Evolutionary conservation across 1,284 basidiomycete genomes (phyloP).

Genomic region (Ustilago crameri): DNA sequence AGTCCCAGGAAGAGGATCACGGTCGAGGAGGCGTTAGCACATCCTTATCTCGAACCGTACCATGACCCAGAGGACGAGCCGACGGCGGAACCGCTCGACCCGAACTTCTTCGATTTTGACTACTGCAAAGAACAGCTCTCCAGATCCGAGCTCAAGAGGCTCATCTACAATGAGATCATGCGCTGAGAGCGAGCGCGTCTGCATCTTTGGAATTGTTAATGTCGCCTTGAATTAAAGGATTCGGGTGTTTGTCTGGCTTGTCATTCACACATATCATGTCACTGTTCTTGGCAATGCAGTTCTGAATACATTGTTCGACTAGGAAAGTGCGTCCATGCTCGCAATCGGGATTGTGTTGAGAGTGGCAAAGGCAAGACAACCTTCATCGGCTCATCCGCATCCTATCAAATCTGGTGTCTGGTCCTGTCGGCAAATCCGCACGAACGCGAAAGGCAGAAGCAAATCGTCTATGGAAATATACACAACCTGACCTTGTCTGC

Average conservation of each 20-base stretch:
- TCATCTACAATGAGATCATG: constrained; percentile 65
- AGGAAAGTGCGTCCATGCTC: no score
- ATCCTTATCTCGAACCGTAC: constrained; percentile 66
- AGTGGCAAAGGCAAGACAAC: no score
- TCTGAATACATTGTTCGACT: no score
- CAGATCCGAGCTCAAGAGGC: constrained; percentile 66
- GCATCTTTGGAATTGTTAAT: neutral
- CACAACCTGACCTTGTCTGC: neutral
- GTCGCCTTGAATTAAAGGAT: neutral
- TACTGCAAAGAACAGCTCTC: constrained; percentile 70
- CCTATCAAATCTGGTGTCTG: no score
- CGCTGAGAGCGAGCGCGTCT: constrained; percentile 3
- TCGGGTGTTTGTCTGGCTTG: neutral
- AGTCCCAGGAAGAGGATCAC: constrained; percentile 64
- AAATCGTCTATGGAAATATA: neutral
- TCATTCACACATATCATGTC: no score
- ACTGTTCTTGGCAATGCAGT: no score
- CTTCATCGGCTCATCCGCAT: no score
- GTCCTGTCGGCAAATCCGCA: no score
- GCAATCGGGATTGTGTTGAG: no score
- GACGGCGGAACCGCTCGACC: constrained; percentile 61
- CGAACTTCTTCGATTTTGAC: constrained; percentile 66
- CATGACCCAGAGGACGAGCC: constrained; percentile 68
- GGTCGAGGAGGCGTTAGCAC: constrained; percentile 66
- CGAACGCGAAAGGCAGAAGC: no score